These are phyloP conservation scores for Biscutella laevigata DNA, from an alignment of 441 rosid species.

Conservation along the genomic window DNA sequence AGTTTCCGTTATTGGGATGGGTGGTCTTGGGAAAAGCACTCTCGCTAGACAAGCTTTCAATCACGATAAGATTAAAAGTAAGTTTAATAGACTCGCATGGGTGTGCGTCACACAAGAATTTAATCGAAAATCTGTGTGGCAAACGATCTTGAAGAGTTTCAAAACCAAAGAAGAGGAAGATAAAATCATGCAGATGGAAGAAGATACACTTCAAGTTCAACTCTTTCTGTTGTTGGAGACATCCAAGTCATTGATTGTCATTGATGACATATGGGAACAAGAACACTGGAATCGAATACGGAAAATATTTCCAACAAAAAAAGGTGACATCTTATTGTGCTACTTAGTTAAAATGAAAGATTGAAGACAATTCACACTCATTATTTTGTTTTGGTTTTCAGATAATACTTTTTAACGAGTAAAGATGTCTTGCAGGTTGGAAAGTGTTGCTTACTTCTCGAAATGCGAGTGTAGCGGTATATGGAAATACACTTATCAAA, in stretches of 20 bases:
- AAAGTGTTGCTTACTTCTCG: slow-evolving; percentile 27
- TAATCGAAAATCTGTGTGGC: slow-evolving; percentile 17
- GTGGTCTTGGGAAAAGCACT: slow-evolving; percentile 29
- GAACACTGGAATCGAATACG: neutral
- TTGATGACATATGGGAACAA: slow-evolving; percentile 8
- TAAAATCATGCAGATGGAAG: neutral
- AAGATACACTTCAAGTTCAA: neutral
- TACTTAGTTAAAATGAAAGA: neutral
- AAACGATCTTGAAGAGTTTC: neutral
- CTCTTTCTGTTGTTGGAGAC: neutral
- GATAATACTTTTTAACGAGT: no score
- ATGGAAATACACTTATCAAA: slow-evolving; percentile 4
- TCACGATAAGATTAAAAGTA: slow-evolving; percentile 2
- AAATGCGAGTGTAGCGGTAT: slow-evolving; percentile 3
- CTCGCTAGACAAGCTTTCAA: slow-evolving; percentile 20
- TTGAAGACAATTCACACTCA: no score
- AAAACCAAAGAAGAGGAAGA: neutral
- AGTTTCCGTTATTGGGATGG: slow-evolving; percentile 25
- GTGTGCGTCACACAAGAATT: slow-evolving; percentile 22
- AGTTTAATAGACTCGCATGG: slow-evolving; percentile 20
- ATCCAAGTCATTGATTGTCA: neutral
- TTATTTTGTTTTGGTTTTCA: no score
- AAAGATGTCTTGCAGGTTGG: neutral
- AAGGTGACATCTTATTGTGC: neutral
- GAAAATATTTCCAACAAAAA: neutral